These are phyloP conservation scores for Anthoceros angustus DNA, from an alignment of 225 moss, liverwort and hornwort species.

Conservation along the genomic window DNA sequence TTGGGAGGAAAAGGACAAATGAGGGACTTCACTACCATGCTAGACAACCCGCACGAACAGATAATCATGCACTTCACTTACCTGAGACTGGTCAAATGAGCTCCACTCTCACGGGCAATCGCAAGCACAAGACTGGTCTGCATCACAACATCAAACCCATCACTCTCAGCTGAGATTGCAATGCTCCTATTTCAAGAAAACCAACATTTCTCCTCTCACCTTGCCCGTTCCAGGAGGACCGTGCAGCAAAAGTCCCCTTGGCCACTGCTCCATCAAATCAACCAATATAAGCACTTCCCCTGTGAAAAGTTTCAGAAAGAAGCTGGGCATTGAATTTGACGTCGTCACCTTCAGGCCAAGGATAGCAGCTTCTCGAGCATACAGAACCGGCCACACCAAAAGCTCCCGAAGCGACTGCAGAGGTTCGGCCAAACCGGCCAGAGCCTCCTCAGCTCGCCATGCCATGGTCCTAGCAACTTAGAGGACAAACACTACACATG, in stretches of 20 bases:
- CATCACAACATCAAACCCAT: conserved; percentile 12
- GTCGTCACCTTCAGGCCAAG: conserved; percentile 51
- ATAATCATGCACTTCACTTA: conserved; percentile 6
- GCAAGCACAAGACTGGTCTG: conserved; percentile 93
- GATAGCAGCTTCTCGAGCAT: conserved; percentile 40
- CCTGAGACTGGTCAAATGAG: conserved; percentile 77
- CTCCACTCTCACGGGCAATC: conserved; percentile 61
- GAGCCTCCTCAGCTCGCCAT: conserved; percentile 31
- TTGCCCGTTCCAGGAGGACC: conserved; percentile 97
- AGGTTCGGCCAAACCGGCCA: conserved; percentile 70
- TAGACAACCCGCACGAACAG: not conserved
- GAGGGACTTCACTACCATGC: not conserved
- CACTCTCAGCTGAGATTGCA: conserved; percentile 7
- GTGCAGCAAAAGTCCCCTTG: conserved; percentile 70
- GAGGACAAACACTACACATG: not conserved
- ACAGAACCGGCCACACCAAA: conserved; percentile 66
- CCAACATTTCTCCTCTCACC: conserved; percentile 25
- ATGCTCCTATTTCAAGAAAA: not conserved
- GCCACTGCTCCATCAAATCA: conserved; percentile 44
- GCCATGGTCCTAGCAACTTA: not conserved
- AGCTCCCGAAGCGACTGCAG: conserved; percentile 74
- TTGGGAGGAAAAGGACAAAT: not conserved
- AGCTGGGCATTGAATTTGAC: not conserved
- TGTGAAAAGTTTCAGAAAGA: not conserved
- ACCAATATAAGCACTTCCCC: conserved; percentile 2